Base-by-base conservation (phyloP, 352 stramenopile genomes). In the Pythium aphanidermatum region DNA sequence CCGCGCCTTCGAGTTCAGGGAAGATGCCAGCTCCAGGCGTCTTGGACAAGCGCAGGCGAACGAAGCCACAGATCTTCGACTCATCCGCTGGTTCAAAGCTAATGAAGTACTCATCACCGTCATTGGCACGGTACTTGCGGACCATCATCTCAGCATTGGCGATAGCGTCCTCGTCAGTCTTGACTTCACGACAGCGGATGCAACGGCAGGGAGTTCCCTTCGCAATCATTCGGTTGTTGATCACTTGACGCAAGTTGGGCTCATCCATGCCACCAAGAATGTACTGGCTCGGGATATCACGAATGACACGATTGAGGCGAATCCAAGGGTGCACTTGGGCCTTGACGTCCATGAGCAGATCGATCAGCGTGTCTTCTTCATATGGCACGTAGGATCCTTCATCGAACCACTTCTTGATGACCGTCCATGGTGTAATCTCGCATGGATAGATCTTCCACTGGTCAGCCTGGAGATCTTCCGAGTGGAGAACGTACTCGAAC, bases 381-480 rank as follows among this genome's bases (percentile, higher is more conserved):
- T 97, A 97, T 29, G 90, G 90, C 16, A 92, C 68, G 64, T 95
- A 97, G 23, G 62, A 71, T 13, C 88, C 88, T 52, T 72, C 68
- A 26, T 96, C 82, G 34, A 87, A 96, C 82, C 82, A 94, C 60
- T 89, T 89, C 62, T 94, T 94, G 43, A 94, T 94, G 23, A 94
- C 75, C 1, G 80, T 92, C 84, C 84, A 96, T 1, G 86, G 86
- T 21, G 86, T 94, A 46, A 96, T 88, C 60, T 96, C 87, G 58
- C 86, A 96, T 32, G 90, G 90, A 26, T 97, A 97, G 61, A 97
- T 96, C 70, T 97, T 97, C 89, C 88, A 97, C 63, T 97, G 88
- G 49, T 97, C 90, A 1, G 87, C 86, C 55, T 97, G 88, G n/a
- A 97, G 67, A 43, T 95, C 67, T 6, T 83, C 69, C 25, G 88